These are phyloP conservation scores for Acidiella bohemica DNA, from an alignment of 495 filamentous ascomycete genomes.

Conservation along the genomic window DNA sequence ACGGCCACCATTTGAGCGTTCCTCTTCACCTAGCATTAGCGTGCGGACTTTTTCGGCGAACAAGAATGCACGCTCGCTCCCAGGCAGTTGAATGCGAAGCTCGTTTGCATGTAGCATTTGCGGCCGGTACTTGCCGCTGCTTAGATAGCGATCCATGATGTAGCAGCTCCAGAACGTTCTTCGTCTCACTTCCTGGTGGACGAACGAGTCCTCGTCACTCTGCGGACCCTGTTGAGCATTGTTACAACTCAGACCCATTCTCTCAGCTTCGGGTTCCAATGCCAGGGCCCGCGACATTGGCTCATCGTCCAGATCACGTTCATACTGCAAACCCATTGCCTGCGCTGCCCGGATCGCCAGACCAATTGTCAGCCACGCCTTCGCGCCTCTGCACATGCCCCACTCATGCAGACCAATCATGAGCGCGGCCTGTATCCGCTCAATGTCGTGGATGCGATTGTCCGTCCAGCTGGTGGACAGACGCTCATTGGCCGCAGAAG, in stretches of 20 bases:
- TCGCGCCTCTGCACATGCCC: constrained; percentile 55
- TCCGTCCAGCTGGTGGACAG: constrained; percentile 35
- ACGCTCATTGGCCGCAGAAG: constrained; percentile 43
- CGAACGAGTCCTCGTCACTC: constrained; percentile 39
- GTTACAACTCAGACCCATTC: constrained; percentile 6
- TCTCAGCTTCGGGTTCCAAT: constrained; percentile 33
- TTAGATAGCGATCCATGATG: constrained; percentile 65
- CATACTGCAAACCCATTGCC: constrained; percentile 55
- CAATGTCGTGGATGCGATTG: constrained; percentile 42
- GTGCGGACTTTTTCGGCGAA: constrained; percentile 50
- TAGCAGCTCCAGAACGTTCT: constrained; percentile 82
- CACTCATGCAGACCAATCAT: constrained; percentile 81
- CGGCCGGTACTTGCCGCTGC: constrained; percentile 60
- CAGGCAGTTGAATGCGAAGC: constrained; percentile 53
- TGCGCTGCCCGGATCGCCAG: constrained; percentile 64
- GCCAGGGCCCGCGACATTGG: constrained; percentile 31
- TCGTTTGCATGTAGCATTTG: constrained; percentile 56
- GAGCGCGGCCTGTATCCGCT: constrained; percentile 60
- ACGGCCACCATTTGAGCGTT: constrained; percentile 12
- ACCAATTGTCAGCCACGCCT: constrained; percentile 65
- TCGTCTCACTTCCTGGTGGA: constrained; percentile 61
- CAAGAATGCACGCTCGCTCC: constrained; percentile 51
- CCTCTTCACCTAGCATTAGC: constrained; percentile 23
- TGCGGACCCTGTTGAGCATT: constrained; percentile 4
- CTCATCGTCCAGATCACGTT: constrained; percentile 39